These are phyloP conservation scores for Talaromyces sp. DNA, from an alignment of 2,329 filamentous ascomycete species.

Conservation along the genomic window DNA sequence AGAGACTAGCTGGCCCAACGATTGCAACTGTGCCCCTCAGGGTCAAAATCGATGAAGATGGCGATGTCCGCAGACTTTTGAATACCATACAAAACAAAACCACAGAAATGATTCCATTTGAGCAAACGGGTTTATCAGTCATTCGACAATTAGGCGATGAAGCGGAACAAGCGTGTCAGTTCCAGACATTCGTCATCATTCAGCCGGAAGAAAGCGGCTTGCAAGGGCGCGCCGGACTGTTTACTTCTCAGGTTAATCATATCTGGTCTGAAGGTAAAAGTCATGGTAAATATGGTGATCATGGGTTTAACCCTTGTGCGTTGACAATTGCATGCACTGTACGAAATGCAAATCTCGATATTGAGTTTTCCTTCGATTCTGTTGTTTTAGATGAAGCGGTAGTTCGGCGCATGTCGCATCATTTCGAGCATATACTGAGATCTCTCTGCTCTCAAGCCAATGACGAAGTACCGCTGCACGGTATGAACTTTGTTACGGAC, in stretches of 20 bases:
- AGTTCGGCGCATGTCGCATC: constrained; percentile 21
- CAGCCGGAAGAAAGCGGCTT: constrained; percentile 15
- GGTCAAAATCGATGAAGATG: constrained; percentile 39
- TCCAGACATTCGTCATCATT: constrained; percentile 39
- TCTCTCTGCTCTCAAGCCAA: background rate
- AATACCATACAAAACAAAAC: constrained; percentile 35
- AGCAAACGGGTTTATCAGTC: constrained; percentile 51
- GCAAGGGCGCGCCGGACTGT: background rate
- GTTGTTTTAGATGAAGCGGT: background rate
- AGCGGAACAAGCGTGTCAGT: constrained; percentile 35
- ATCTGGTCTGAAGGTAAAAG: background rate
- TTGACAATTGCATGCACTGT: constrained; percentile 3
- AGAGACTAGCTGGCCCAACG: constrained; percentile 34
- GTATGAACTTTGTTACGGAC: constrained; percentile 25
- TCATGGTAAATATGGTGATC: constrained; percentile 1
- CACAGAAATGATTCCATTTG: constrained; percentile 54
- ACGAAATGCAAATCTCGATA: background rate
- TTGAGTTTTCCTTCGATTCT: constrained; percentile 9
- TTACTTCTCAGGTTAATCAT: background rate
- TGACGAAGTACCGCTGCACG: background rate
- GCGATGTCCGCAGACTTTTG: constrained; percentile 29
- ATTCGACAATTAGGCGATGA: constrained; percentile 50
- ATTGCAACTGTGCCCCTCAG: constrained; percentile 24
- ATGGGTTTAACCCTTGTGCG: constrained; percentile 11
- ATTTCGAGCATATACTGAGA: constrained; percentile 19